phyloP scores from a whole-genome alignment of 2,329 filamentous ascomycete species.

The Epichloe gansuensis region DNA sequence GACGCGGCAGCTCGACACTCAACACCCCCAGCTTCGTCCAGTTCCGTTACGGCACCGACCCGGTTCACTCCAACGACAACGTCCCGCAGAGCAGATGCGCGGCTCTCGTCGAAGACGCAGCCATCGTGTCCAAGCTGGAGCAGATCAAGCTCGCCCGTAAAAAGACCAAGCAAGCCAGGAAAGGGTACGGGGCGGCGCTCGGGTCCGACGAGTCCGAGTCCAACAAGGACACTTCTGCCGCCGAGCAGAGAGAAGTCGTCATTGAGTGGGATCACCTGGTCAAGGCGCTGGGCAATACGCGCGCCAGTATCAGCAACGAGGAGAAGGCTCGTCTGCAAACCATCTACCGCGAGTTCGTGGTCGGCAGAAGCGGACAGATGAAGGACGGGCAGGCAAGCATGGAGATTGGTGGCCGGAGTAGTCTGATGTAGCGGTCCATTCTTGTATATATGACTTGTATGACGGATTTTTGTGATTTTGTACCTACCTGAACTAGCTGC shows the following conservation, averaged over 20 bases:
- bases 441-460: neutral
- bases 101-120: constrained; percentile 61
- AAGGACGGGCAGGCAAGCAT: constrained; percentile 81
- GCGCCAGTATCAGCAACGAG: constrained; percentile 69
- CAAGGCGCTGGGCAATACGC: constrained; percentile 62
- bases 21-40: constrained; percentile 54
- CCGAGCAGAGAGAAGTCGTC: constrained; percentile 53
- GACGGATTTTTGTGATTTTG: neutral
- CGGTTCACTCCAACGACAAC: constrained; percentile 28
- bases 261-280: constrained; percentile 77
- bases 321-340: constrained; percentile 62
- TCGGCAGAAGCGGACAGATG: constrained; percentile 89
- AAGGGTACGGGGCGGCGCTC: constrained; percentile 10
- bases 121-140: constrained; percentile 70
- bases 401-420: constrained; percentile 85
- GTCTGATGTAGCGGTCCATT: constrained; percentile 60
- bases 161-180: constrained; percentile 23
- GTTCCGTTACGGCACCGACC: constrained; percentile 64
- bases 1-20: constrained; percentile 16
- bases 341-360: constrained; percentile 90
- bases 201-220: constrained; percentile 17
- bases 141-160: constrained; percentile 62
- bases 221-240: constrained; percentile 6
- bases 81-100: constrained; percentile 38
- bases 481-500: neutral